These are phyloP conservation scores for Xylariaceae sp. DNA, from an alignment of 2,329 filamentous ascomycete genomes.

Conservation along the genomic window DNA sequence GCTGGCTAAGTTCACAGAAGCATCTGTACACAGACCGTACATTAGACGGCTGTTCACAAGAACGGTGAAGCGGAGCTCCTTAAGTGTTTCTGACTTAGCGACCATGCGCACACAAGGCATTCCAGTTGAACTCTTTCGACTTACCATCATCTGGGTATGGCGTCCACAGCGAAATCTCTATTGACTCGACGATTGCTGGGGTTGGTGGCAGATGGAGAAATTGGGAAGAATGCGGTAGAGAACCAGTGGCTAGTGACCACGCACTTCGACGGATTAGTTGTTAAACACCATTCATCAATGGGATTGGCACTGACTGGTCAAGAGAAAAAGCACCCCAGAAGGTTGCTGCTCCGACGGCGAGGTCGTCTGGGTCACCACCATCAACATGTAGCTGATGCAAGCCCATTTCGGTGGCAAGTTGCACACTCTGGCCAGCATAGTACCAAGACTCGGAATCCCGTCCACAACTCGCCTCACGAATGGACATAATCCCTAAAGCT, in stretches of 20 bases:
- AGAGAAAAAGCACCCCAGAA: constrained; percentile 59
- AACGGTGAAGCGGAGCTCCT: constrained; percentile 50
- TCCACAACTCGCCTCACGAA: constrained; percentile 66
- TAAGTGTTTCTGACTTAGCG: constrained; percentile 13
- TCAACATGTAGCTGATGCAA: constrained; percentile 51
- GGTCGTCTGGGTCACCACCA: constrained; percentile 45
- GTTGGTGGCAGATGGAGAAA: constrained; percentile 54
- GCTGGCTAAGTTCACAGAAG: constrained; percentile 66
- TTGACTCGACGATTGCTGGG: constrained; percentile 53
- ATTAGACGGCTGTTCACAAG: constrained; percentile 58
- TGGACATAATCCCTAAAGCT: constrained; percentile 69
- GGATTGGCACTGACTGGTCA: constrained; percentile 51
- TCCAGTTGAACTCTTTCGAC: constrained; percentile 19
- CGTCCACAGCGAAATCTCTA: constrained; percentile 56
- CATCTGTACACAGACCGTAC: constrained; percentile 63
- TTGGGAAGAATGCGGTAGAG: constrained; percentile 54
- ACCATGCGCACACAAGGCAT: background rate
- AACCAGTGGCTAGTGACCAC: constrained; percentile 60
- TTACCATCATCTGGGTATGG: constrained; percentile 54
- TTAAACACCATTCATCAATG: background rate
- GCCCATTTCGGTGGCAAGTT: constrained; percentile 66
- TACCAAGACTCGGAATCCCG: constrained; percentile 68
- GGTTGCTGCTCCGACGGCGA: constrained; percentile 54
- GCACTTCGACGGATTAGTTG: constrained; percentile 40
- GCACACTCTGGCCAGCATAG: constrained; percentile 65